Base-by-base conservation (phyloP, 345 rosid species). In the Salix purpurea region DNA sequence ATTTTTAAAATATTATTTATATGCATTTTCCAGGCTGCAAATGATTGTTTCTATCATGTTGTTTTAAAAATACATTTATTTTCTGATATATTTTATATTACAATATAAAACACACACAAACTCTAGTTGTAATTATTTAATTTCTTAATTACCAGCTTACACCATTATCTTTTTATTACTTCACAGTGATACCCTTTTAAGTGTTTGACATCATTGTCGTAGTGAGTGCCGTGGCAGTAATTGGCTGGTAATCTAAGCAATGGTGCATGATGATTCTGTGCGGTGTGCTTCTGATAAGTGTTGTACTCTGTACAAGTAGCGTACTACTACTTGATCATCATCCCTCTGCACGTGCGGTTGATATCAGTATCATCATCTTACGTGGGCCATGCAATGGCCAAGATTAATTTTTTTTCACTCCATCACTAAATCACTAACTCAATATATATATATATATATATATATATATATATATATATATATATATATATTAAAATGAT, bases 61-160 rank as follows among this genome's bases (percentile, higher is more conserved):
- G 37, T 34, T 34, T 34, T 34, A 34, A 34, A 4, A 34, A 34
- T 34, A 34, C 6, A 34, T 34, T 34, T 32, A 32, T 32, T 32
- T 32, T 32, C 34, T 32, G 37, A 34, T 34, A 34, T 34, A 34
- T 34, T 32, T 34, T 34, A 34, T 5, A 34, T 7, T 34, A 34
- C 37, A 34, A 34, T 34, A 34, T 34, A 0, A 0, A 40, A 40
- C 14, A 40, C 44, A 8, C 18, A 10, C 18, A 76, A 72, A 77
- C 74, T 76, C 50, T 66, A 32, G 13, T 26, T 46, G 60, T 21
- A 12, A 10, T 56, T 70, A 67, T 66, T 76, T 44, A 80, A 61
- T 72, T 76, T 68, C 28, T 37, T 78, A 77, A 79, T 68, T 64
- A 79, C 74, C 67, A 67, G 19, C 70, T 73, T 62, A 36, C 82